phyloP scores from a whole-genome alignment of 2,329 filamentous ascomycete species.

The Lecanicillium sp. region DNA sequence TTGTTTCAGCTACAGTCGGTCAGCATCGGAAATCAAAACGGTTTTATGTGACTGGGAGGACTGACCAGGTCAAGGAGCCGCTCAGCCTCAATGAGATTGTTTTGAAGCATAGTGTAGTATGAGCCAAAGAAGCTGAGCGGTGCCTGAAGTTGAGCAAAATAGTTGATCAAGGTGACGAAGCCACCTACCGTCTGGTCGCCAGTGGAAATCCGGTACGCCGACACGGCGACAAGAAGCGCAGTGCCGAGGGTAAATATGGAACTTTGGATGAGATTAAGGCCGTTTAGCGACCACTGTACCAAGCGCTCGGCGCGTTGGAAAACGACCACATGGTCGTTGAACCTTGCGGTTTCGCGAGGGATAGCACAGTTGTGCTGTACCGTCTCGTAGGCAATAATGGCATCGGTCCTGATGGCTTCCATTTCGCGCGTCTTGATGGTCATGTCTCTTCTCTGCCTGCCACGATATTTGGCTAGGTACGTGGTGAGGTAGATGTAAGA shows the following conservation, averaged over 20 bases:
- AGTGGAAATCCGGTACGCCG: too few species aligned
- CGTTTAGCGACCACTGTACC: too few species aligned
- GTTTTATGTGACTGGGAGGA: too few species aligned
- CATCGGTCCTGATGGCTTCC: constrained; percentile 41
- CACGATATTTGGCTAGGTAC: constrained; percentile 40
- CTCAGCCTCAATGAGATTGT: constrained; percentile 38
- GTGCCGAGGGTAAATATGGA: too few species aligned
- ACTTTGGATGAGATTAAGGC: too few species aligned
- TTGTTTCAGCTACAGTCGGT: too few species aligned
- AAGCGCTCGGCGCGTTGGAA: too few species aligned
- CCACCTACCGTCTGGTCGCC: too few species aligned
- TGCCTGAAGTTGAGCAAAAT: constrained; percentile 42
- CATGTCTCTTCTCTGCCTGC: constrained; percentile 36
- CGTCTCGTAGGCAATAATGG: constrained; percentile 44
- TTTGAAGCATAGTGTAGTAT: constrained; percentile 38
- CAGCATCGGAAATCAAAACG: too few species aligned
- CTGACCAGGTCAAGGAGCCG: constrained; percentile 34
- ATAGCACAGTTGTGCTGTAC: constrained; percentile 60
- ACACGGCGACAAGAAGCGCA: too few species aligned
- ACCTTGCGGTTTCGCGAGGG: constrained; percentile 48
- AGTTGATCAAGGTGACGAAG: constrained; percentile 53
- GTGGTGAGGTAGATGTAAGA: constrained; percentile 42
- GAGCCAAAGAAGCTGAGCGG: constrained; percentile 20
- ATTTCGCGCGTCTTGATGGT: constrained; percentile 35
- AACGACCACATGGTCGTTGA: constrained; percentile 45